A percentile compares a stretch with the other conserved stretches of the same genome.
phyloP scores from a whole-genome alignment of 352 stramenopile genomes.

The Globisporangium cederbergense region DNA sequence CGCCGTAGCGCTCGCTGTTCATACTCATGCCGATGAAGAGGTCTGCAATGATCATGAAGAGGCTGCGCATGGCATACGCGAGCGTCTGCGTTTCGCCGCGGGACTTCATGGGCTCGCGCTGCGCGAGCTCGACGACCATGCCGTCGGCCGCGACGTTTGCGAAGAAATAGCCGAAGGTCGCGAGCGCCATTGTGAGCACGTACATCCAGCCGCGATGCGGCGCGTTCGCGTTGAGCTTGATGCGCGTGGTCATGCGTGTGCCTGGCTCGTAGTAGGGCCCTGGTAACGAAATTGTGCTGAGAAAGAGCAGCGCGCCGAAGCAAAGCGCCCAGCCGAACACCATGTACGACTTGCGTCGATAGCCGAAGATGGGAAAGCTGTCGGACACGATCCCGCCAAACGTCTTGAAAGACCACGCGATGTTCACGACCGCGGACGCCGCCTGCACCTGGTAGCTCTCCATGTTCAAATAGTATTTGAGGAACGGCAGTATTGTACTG shows the following conservation, averaged over 20 bases:
- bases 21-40: slow-evolving; percentile 49
- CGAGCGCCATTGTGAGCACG: slow-evolving; percentile 66
- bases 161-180: slow-evolving; percentile 83
- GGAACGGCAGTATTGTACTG: slow-evolving; percentile 28
- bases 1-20: slow-evolving; percentile 38
- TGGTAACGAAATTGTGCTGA: slow-evolving; percentile 33
- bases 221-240: slow-evolving; percentile 35
- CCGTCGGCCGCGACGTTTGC: slow-evolving; percentile 84
- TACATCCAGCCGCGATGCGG: slow-evolving; percentile 47
- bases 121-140: slow-evolving; percentile 66
- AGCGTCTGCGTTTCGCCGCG: slow-evolving; percentile 59
- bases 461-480: slow-evolving; percentile 52
- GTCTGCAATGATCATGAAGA: slow-evolving; percentile 43
- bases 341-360: slow-evolving; percentile 58
- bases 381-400: slow-evolving; percentile 56
- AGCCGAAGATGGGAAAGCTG: slow-evolving; percentile 53
- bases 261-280: slow-evolving; percentile 42
- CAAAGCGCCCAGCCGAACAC: slow-evolving; percentile 38
- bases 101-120: slow-evolving; percentile 50
- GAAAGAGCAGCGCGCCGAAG: slow-evolving; percentile 16
- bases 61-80: slow-evolving; percentile 38
- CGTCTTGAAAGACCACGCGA: slow-evolving; percentile 65
- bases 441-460: slow-evolving; percentile 56
- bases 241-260: slow-evolving; percentile 5
- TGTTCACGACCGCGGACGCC: slow-evolving; percentile 27